Conservation (phyloP, 768 basidiomycete species). For the Mycena indigotica region DNA sequence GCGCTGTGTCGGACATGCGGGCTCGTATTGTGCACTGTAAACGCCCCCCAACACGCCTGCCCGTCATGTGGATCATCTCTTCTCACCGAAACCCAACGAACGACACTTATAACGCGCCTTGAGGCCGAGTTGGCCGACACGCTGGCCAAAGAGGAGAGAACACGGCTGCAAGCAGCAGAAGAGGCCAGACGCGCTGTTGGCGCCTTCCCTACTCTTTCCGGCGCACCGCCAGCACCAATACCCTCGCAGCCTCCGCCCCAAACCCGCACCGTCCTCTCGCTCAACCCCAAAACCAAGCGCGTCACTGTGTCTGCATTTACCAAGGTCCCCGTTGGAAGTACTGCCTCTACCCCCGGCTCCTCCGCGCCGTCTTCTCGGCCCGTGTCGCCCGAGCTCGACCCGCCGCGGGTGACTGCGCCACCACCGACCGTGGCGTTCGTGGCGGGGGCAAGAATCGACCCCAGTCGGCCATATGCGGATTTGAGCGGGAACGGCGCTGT, state of each 20-base stretch:
- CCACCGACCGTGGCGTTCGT: slow-evolving; percentile 36
- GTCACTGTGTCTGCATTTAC: slow-evolving; percentile 58
- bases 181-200: slow-evolving; percentile 55
- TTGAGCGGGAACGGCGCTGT: slow-evolving; percentile 31
- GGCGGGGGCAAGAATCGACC: slow-evolving; percentile 30
- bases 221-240: slow-evolving; percentile 8
- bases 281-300: slow-evolving; percentile 53
- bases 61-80: slow-evolving; percentile 52
- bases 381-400: slow-evolving; percentile 37
- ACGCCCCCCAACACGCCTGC: slow-evolving; percentile 56
- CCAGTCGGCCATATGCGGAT: slow-evolving; percentile 48
- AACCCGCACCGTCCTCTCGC: slow-evolving; percentile 61
- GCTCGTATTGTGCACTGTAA: slow-evolving; percentile 61
- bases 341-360: slow-evolving; percentile 32
- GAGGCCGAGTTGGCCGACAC: slow-evolving; percentile 47
- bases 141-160: slow-evolving; percentile 50
- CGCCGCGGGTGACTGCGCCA: slow-evolving; percentile 43
- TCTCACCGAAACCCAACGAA: slow-evolving; percentile 34
- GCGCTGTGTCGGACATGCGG: slow-evolving; percentile 61
- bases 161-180: slow-evolving; percentile 46
- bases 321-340: slow-evolving; percentile 31
- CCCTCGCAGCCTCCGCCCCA: slow-evolving; percentile 32
- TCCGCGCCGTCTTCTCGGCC: slow-evolving; percentile 39
- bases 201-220: slow-evolving; percentile 60
- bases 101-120: slow-evolving; percentile 44